A percentile compares a stretch with the other conserved stretches of the same genome.
Evolutionary conservation across 108 stramenopile genomes (phyloP).

Genomic region (Ochromonas danica): DNA sequence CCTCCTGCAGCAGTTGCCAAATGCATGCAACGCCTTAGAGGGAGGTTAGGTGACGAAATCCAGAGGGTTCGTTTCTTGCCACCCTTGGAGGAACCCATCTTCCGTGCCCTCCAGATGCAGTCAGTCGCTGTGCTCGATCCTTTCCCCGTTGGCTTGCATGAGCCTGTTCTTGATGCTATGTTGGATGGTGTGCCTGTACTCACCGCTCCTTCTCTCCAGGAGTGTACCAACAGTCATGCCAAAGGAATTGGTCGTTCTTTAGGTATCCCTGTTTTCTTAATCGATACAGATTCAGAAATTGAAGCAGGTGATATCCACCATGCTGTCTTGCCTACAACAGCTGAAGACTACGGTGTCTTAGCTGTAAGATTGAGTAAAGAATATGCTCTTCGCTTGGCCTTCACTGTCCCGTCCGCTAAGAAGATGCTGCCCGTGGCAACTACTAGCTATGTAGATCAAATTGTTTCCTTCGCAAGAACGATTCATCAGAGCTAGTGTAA

Average conservation of each 20-base stretch:
- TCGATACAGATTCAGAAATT: not conserved
- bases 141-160: constrained; percentile 36
- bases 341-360: constrained; percentile 31
- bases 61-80: constrained; percentile 20
- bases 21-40: not conserved
- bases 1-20: not conserved
- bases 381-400: not conserved
- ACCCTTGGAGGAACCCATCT: constrained; percentile 19
- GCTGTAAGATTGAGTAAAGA: constrained; percentile 17
- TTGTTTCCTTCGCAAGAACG: too few relatives aligned
- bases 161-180: constrained; percentile 26
- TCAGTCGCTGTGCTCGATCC: constrained; percentile 26
- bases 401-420: too few relatives aligned
- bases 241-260: not conserved
- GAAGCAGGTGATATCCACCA: not conserved
- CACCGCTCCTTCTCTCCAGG: not conserved
- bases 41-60: not conserved
- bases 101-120: not conserved
- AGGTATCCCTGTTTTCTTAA: not conserved
- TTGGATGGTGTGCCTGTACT: constrained; percentile 19
- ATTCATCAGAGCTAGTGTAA: too few relatives aligned
- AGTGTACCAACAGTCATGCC: constrained; percentile 33
- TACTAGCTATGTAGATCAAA: too few relatives aligned
- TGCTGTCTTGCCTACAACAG: not conserved
- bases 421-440: too few relatives aligned